phyloP scores from a whole-genome alignment of 2,329 filamentous ascomycete genomes.

The Fusarium illudens region DNA sequence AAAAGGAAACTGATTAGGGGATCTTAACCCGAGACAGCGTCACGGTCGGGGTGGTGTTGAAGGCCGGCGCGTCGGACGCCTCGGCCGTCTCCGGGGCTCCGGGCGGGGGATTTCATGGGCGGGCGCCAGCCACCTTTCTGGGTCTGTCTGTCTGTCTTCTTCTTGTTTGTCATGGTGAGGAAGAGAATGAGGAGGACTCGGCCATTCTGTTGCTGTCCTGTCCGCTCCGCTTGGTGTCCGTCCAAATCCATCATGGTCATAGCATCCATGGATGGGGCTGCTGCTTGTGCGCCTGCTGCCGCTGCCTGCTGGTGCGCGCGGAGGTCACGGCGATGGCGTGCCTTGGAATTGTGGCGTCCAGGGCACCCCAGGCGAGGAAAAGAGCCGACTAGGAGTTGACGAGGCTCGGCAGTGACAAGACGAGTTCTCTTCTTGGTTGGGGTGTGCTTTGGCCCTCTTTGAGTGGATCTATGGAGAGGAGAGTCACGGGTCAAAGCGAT shows the following conservation, averaged over 20 bases:
- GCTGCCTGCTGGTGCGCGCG: too few relatives aligned
- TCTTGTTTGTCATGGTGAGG: not conserved
- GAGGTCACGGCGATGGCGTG: constrained; percentile 16
- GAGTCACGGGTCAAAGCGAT: not conserved
- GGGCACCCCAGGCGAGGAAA: constrained; percentile 12
- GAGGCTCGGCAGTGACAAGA: constrained; percentile 3
- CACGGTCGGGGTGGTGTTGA: constrained; percentile 34
- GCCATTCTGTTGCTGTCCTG: not conserved
- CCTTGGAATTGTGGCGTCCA: constrained; percentile 23
- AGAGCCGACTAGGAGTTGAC: constrained; percentile 11
- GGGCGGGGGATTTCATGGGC: constrained; percentile 3
- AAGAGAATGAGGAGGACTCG: not conserved
- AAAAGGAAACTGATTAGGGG: constrained; percentile 12
- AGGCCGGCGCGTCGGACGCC: constrained; percentile 34
- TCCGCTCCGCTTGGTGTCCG: not conserved
- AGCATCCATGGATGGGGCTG: not conserved
- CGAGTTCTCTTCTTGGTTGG: constrained; percentile 7
- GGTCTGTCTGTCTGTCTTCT: not conserved
- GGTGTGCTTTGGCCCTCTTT: constrained; percentile 25
- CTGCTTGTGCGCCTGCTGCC: too few relatives aligned
- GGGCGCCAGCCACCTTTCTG: not conserved
- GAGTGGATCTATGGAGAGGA: not conserved
- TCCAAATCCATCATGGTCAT: constrained; percentile 7
- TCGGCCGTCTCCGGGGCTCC: constrained; percentile 38
- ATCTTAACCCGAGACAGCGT: constrained; percentile 38